Conservation (phyloP, 1,284 basidiomycete species). For the Ustilago lituana region DNA sequence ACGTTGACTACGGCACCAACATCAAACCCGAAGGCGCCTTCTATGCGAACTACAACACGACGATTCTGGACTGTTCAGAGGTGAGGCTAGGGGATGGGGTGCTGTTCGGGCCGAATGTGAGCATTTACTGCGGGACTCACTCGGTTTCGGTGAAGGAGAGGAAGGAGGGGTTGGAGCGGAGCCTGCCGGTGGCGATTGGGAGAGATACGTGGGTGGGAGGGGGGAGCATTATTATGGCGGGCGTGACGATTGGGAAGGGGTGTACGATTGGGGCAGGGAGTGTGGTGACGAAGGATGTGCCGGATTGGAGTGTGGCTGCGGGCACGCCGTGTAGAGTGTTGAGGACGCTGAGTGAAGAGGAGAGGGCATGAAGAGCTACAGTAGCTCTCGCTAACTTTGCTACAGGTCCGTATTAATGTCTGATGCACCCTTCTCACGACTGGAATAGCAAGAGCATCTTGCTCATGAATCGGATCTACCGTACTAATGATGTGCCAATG, state of each 20-base stretch:
- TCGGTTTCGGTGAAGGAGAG: slow-evolving; percentile 48
- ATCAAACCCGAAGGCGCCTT: slow-evolving; percentile 58
- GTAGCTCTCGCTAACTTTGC: no score
- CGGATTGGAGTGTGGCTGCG: slow-evolving; percentile 68
- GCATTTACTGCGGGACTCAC: slow-evolving; percentile 59
- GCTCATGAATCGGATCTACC: no score
- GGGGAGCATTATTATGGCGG: slow-evolving; percentile 69
- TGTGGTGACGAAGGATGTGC: slow-evolving; percentile 70
- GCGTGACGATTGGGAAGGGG: slow-evolving; percentile 70
- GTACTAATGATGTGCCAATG: no score
- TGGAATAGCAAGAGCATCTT: no score
- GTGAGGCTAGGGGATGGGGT: slow-evolving; percentile 53
- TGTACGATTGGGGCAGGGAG: slow-evolving; percentile 70
- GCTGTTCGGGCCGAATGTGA: slow-evolving; percentile 57
- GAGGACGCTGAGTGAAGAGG: slow-evolving; percentile 61
- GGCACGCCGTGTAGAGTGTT: slow-evolving; percentile 70
- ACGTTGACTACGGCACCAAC: slow-evolving; percentile 58
- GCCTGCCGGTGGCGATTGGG: slow-evolving; percentile 54
- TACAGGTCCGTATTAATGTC: no score
- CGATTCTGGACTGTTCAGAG: slow-evolving; percentile 55
- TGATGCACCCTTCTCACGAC: no score
- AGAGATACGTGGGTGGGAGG: slow-evolving; percentile 67
- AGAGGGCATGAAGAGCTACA: slow-evolving; percentile 36
- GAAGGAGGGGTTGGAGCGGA: slow-evolving; percentile 48
- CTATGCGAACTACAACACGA: slow-evolving; percentile 57